Base-by-base conservation (phyloP, 2,329 filamentous ascomycete species). In the Neonectria hederae region DNA sequence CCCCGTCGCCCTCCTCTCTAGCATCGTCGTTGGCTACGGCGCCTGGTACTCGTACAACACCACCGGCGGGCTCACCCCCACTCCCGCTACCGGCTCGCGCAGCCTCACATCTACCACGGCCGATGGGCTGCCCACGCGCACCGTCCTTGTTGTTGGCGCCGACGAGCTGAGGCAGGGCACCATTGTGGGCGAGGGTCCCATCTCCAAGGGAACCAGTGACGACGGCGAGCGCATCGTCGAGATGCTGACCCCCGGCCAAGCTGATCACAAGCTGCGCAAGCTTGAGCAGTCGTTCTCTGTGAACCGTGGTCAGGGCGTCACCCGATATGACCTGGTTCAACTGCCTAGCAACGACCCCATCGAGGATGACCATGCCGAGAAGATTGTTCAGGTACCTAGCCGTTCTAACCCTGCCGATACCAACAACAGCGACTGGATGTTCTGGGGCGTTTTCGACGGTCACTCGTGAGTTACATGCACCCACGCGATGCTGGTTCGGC, bases 361-460 rank as follows among this genome's bases (percentile, higher is more conserved):
- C 63, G 96, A 99, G 81, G 96, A 99, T 75, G 97, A 99, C 76
- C 96, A 99, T 76, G 92, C 94, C 56, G 96, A 99, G 82, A 97
- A 97, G 86, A 97, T 98, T 74, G 93, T 99, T 51, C 93, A 98
- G 79, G 89, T 97, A 9, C 91, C 93, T 5, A 85, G 86, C 57
- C 86, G 73, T 80, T 86, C 76, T 80, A 73, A 67, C 35, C 75
- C 73, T 24, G 73, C 75, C 22, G 72, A 76, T 35, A 77, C 85
- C 40, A 84, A 86, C 19, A 89, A 84, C 63, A 92, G 87, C 66
- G 97, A 99, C 79, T 99, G 96, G 96, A 98, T 98, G 94, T 99
- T 99, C 79, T 99, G 97, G 96, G 96, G 94, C 62, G 94, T 99
- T 19, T 99, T 98, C 79, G 96, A 99, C 76, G 96, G 96, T 0